Conservation (phyloP, 805 yeast genomes). For the Wickerhamomyces xylosicus region DNA sequence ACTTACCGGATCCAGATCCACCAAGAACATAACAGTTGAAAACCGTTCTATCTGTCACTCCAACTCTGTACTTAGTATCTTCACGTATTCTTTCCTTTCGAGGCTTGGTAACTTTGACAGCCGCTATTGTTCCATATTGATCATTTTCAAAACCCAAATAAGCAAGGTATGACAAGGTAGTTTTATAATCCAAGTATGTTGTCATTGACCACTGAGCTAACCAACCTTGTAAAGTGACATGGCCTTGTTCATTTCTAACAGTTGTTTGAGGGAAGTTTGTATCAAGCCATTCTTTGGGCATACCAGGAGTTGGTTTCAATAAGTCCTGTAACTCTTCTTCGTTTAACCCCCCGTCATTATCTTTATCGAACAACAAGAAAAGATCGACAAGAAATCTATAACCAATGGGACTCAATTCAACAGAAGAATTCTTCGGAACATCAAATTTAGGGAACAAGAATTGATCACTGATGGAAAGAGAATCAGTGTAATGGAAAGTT, state of each 20-base stretch:
- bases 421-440: slow-evolving; percentile 65
- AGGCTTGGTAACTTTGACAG: slow-evolving; percentile 75
- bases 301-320: slow-evolving; percentile 87
- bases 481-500: slow-evolving; percentile 84
- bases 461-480: slow-evolving; percentile 72
- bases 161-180: slow-evolving; percentile 81
- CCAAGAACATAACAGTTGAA: slow-evolving; percentile 88
- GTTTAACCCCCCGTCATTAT: slow-evolving; percentile 92
- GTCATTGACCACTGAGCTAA: slow-evolving; percentile 98
- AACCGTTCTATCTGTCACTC: slow-evolving; percentile 76
- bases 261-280: slow-evolving; percentile 80
- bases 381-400: slow-evolving; percentile 86
- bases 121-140: slow-evolving; percentile 25
- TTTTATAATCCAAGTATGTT: slow-evolving; percentile 72
- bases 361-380: slow-evolving; percentile 80
- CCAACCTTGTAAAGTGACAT: slow-evolving; percentile 96
- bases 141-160: slow-evolving; percentile 71
- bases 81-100: slow-evolving; percentile 58
- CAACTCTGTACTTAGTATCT: slow-evolving; percentile 56
- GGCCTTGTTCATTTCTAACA: slow-evolving; percentile 82
- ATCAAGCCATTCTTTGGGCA: slow-evolving; percentile 81
- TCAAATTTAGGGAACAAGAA: slow-evolving; percentile 73
- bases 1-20: slow-evolving; percentile 78
- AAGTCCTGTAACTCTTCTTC: slow-evolving; percentile 57
- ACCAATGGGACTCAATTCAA: slow-evolving; percentile 87